phyloP scores from a whole-genome alignment of 1,284 basidiomycete genomes.

The Ceraceosorus guamensis region DNA sequence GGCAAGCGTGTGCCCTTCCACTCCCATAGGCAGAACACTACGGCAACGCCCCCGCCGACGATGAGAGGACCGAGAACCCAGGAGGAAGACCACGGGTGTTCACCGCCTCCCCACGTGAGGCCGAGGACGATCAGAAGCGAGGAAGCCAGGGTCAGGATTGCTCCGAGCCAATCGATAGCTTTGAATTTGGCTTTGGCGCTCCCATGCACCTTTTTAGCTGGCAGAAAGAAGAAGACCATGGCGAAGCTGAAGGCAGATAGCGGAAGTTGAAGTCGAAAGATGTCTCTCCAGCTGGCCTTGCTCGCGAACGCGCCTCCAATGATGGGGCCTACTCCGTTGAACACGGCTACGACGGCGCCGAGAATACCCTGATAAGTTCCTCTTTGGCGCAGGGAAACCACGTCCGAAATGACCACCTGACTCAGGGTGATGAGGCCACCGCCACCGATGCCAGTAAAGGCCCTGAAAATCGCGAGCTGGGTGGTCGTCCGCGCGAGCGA shows the following conservation, averaged over 20 bases:
- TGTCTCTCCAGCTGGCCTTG: constrained; percentile 18
- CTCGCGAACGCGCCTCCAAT: constrained; percentile 23
- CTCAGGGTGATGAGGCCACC: constrained; percentile 61
- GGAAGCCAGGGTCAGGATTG: constrained; percentile 15
- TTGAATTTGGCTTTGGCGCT: constrained; percentile 17
- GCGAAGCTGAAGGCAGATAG: constrained; percentile 19
- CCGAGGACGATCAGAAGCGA: constrained; percentile 52
- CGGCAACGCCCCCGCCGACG: constrained; percentile 57
- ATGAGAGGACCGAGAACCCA: constrained; percentile 54
- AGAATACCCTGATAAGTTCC: constrained; percentile 29
- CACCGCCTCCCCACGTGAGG: constrained; percentile 58
- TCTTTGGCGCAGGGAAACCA: constrained; percentile 16
- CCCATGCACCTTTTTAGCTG: constrained; percentile 28
- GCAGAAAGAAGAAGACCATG: constrained; percentile 22
- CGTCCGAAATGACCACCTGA: constrained; percentile 20
- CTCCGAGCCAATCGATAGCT: constrained; percentile 22
- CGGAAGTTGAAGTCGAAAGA: constrained; percentile 30
- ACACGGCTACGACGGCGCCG: constrained; percentile 22
- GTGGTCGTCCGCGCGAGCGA: constrained; percentile 3
- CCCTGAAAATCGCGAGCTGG: constrained; percentile 64
- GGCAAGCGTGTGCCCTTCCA: constrained; percentile 63
- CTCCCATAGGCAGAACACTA: constrained; percentile 64
- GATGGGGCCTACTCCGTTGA: constrained; percentile 25
- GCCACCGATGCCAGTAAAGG: constrained; percentile 61
- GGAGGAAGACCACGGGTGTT: constrained; percentile 47